Evolutionary conservation across 2,329 filamentous ascomycete genomes (phyloP), one percentile per base, ranked within the genome.

Genomic region (Phyllosticta paracitricarpa): DNA sequence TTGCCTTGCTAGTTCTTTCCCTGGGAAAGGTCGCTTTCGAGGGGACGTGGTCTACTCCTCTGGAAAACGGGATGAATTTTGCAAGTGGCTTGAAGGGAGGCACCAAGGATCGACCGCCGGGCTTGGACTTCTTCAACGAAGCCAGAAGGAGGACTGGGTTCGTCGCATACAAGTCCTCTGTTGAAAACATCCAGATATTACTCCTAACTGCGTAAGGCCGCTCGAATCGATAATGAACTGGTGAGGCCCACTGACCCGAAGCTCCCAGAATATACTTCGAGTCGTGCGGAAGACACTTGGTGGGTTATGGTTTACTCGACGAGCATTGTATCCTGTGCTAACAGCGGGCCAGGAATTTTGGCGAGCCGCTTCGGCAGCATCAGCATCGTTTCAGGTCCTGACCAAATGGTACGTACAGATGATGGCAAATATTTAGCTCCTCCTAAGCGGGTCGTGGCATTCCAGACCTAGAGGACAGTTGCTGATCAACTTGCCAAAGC

Each of bases 121-220:
- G 84, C 0, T 68, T 86, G 2, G 76, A 77, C 1, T 76, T 84
- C 40, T 86, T 86, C 71, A 86, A 86, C 64, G 84, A 86, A 69
- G 84, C 83, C 17, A 77, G 84, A 57, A 79, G 78, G 62, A 76
- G 82, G n/a, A 77, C 85, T 67, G 84, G 84, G 0, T 85, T 84
- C 67, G 76, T 80, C 9, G 67, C 81, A 59, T 80, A 79, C 1
- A 78, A 82, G 25, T 82, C 78, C 66, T 82, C 77, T 57, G 69
- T 86, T 26, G 82, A 85, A 65, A 84, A 81, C 63, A 77, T 85
- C 7, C 84, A 86, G 66, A 79, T 84, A 54, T 79, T 81, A 65
- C 75, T 83, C 6, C 72, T 87, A 28, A 77, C 81, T 62, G 81
- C 82, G 80, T 82, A 70, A 68, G 77, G 14, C 72, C 14, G 51